Evolutionary conservation across 331 rosid genomes (phyloP), one percentile per base, ranked within the genome.

Genomic region (Malus hybrid): DNA sequence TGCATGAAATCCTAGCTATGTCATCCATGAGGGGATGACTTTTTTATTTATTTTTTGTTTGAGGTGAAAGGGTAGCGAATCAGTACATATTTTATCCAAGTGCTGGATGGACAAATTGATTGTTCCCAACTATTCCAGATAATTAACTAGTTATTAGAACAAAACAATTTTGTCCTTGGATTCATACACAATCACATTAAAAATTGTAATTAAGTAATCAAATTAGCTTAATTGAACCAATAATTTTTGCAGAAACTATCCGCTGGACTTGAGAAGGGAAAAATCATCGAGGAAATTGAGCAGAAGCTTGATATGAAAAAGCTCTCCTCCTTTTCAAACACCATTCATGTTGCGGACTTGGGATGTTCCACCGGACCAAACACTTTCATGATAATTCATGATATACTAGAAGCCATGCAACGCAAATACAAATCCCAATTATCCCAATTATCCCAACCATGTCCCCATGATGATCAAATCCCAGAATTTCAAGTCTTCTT

Each of bases 281-380:
- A 78, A 65, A 77, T 88, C 8, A 68, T 77, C 3, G 85, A 84
- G 33, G 87, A 68, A 77, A 86, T 88, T 52, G 20, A 18, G 1
- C 64, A 72, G 50, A 86, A 79, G 55, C 75, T 86, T 4, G 84
- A 84, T 68, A 74, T 83, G 18, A 5, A 64, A 15, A 53, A 44
- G 3, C 74, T 80, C 10, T 48, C 72, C 39, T 63, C 77, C 11
- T 10, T 10, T 5, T 74, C 86, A 3, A 84, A 76, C 71, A 78
- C 70, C 1, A 78, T 88, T 60, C 80, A 85, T 10, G 8, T 88
- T 0, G 90, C 82, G 1, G 93, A 88, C 77, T 77, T 88, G 68
- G 93, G 93, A 64, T 88, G 88, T 58, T 81, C 90, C 29, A 66
- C 84, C 1, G 93, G 93, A 65, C 86, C 90, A 56, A 86, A 88